A percentile compares a stretch with the other conserved stretches of the same genome.
Evolutionary conservation across 495 filamentous ascomycete genomes (phyloP).

Genomic region (Collariella sp.): DNA sequence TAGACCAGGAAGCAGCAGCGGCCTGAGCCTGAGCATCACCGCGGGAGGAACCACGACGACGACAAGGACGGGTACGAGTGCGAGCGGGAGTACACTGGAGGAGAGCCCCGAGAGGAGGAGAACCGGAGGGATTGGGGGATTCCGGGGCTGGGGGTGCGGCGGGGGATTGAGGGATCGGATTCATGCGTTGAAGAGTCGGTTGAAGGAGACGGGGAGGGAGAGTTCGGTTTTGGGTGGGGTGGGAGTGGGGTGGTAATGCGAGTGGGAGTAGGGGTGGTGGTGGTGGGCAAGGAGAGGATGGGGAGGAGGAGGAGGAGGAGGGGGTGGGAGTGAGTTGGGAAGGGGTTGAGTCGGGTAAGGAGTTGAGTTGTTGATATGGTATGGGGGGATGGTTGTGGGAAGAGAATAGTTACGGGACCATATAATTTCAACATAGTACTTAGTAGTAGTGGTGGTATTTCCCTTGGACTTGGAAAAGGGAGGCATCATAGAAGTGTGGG

Average conservation of each 20-base stretch:
- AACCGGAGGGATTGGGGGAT: conserved; percentile 17
- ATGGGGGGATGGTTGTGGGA: too few relatives aligned
- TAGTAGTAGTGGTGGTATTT: neutral
- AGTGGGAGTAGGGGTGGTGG: neutral
- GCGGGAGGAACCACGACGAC: neutral
- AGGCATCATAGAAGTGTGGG: neutral
- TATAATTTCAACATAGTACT: neutral
- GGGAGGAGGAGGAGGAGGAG: conserved; percentile 3
- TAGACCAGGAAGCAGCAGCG: conserved; percentile 19
- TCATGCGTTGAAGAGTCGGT: conserved; percentile 29
- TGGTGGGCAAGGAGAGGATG: conserved; percentile 1
- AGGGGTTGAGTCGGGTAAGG: conserved; percentile 13
- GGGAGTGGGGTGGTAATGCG: neutral
- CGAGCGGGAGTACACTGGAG: neutral
- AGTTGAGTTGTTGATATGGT: conserved; percentile 2
- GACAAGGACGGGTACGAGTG: neutral
- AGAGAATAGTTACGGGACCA: too few relatives aligned
- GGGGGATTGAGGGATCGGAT: conserved; percentile 36
- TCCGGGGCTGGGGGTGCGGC: too few relatives aligned
- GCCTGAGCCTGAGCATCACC: conserved; percentile 1
- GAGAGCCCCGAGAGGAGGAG: conserved; percentile 16
- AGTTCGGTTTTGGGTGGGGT: neutral
- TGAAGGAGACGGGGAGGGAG: conserved; percentile 31
- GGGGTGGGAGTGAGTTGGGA: conserved; percentile 11
- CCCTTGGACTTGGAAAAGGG: neutral